Base-by-base conservation (phyloP, 441 rosid species). In the Lepidium campestre region DNA sequence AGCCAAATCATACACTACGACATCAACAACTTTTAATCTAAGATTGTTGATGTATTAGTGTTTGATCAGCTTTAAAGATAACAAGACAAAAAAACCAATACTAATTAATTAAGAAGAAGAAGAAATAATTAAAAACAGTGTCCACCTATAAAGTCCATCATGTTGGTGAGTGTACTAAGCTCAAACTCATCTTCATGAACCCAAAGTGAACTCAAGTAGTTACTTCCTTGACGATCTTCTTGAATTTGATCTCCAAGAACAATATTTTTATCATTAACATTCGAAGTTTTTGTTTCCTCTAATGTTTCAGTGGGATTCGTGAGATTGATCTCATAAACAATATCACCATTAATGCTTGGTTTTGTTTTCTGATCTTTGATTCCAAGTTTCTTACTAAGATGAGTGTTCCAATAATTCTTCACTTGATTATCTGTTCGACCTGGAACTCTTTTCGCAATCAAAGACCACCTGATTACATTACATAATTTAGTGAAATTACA, bases 361-460 rank as follows among this genome's bases (percentile, higher is more conserved):
- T 48, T 69, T 32, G 39, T 18, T 36, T 25, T 79, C 49, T 61
- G 71, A 45, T 76, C 68, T 62, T 64, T 70, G 57, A 76, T 78
- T 23, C 79, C 86, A 2, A 79, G 77, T 76, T 75, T 84, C 68
- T 83, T 88, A 79, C 86, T 78, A 74, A 90, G 78, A 81, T 80
- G 90, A 29, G 87, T 80, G 69, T 92, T 88, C 96, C 93, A 90
- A 79, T 86, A 83, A 73, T 92, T 92, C 77, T 92, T 90, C 81
- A 90, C 93, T 73, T 88, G 93, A 67, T 90, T 90, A 68, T 89
- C 98, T 0, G 93, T 89, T 46, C 93, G 76, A 41, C 96, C 96
- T 0, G 96, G 98, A n/a, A 92, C 84, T 18, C 93, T 71, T 67
- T 85, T 86, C 4, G 95, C 98, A 18, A 92, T 92, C 67, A 92